These are phyloP conservation scores for Fusarium pilosicola DNA, from an alignment of 2,329 filamentous ascomycete genomes.

Conservation along the genomic window DNA sequence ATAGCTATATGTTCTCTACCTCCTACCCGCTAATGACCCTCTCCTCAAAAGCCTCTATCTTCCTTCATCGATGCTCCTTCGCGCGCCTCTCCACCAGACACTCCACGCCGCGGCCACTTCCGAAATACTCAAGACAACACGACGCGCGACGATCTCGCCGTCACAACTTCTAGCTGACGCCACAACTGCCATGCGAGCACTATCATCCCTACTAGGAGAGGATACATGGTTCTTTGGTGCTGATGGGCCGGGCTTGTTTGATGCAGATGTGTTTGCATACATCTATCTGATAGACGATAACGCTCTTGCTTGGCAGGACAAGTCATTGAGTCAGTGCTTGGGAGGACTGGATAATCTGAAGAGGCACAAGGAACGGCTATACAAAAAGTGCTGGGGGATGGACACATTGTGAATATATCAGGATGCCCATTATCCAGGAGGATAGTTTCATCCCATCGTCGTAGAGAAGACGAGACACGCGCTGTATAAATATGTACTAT, in stretches of 20 bases:
- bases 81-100: slow-evolving; percentile 69
- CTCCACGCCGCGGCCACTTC: slow-evolving; percentile 77
- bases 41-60: slow-evolving; percentile 81
- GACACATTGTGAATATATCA: slow-evolving; percentile 1
- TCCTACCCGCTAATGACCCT: slow-evolving; percentile 73
- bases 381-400: slow-evolving; percentile 45
- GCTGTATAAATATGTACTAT: slow-evolving; percentile 29
- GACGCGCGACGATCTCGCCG: slow-evolving; percentile 50
- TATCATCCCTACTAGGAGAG: slow-evolving; percentile 55
- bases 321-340: slow-evolving; percentile 67
- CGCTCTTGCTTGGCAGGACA: slow-evolving; percentile 70
- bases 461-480: background rate
- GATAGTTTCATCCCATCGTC: background rate
- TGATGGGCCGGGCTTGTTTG: slow-evolving; percentile 75
- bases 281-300: slow-evolving; percentile 81
- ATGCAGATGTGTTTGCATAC: slow-evolving; percentile 91
- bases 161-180: slow-evolving; percentile 56
- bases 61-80: slow-evolving; percentile 71
- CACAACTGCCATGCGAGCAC: slow-evolving; percentile 56
- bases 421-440: background rate
- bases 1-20: slow-evolving; percentile 83
- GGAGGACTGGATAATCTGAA: slow-evolving; percentile 69
- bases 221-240: slow-evolving; percentile 61
- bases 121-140: slow-evolving; percentile 74
- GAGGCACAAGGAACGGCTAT: slow-evolving; percentile 52